Evolutionary conservation across 768 basidiomycete genomes (phyloP).

Genomic region (Chlorophyllum brunneum): DNA sequence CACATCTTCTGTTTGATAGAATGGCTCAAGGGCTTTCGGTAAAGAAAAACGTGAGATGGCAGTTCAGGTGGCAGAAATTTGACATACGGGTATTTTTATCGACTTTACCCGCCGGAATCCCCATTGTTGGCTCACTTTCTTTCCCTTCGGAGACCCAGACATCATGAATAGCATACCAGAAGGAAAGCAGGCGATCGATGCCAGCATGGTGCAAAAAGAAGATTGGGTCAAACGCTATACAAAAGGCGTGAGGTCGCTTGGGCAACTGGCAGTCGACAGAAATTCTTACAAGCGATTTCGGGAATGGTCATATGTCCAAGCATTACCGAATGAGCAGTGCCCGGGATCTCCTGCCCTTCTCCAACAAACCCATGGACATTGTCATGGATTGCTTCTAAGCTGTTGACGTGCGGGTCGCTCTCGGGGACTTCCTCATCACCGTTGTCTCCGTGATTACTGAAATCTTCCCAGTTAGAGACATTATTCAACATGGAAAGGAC

Average conservation of each 20-base stretch:
- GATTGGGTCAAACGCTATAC: slow-evolving; percentile 38
- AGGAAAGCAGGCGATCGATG: slow-evolving; percentile 41
- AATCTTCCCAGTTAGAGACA: slow-evolving; percentile 31
- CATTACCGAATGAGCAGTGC: neutral
- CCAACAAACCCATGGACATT: slow-evolving; percentile 33
- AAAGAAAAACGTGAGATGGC: neutral
- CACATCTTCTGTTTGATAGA: no score
- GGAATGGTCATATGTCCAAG: slow-evolving; percentile 31
- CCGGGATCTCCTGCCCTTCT: neutral
- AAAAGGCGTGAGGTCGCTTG: neutral
- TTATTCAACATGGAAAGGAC: slow-evolving; percentile 27
- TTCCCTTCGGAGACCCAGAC: slow-evolving; percentile 30
- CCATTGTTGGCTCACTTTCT: slow-evolving; percentile 26
- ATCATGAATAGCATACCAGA: slow-evolving; percentile 38
- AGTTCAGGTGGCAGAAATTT: neutral
- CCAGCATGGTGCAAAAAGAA: slow-evolving; percentile 45
- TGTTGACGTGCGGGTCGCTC: slow-evolving; percentile 34
- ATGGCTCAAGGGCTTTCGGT: slow-evolving; percentile 43
- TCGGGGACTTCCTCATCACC: no score
- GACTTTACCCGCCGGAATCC: slow-evolving; percentile 20
- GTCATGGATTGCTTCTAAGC: slow-evolving; percentile 42
- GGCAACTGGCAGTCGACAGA: neutral
- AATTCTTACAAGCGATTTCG: slow-evolving; percentile 30
- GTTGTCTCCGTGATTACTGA: slow-evolving; percentile 36
- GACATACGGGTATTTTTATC: slow-evolving; percentile 25